Base-by-base conservation (phyloP, 352 stramenopile species). In the Phytopythium aichiense region DNA sequence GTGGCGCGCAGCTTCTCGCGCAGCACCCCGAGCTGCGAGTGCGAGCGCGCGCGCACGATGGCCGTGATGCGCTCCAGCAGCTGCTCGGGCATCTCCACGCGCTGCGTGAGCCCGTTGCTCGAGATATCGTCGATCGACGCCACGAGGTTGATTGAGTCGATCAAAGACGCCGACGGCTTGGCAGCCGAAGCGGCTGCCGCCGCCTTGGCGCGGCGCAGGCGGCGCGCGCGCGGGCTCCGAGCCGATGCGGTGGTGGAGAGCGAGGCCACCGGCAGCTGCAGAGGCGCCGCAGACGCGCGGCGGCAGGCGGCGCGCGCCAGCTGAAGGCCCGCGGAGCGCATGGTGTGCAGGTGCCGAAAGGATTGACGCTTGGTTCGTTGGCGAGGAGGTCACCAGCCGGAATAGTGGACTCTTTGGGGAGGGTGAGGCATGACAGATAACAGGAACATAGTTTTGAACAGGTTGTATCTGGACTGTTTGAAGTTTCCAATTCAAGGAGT, bases 11-110 rank as follows among this genome's bases (percentile, higher is more conserved):
- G 65, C 59, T 88, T 79, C 46, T 87, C 74, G 30, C 80, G 79
- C 50, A 95, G 66, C 30, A 76, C 76, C 57, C 83, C 72, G 18
- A 95, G 76, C 74, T 95, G 86, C 45, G 82, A 86, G 65, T 95
- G 84, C 66, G 86, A 92, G 56, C 86, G 84, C 12, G 71, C 58
- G 40, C 88, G 81, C 33, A 92, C 64, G 13, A 92, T 65, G 4
- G 69, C 67, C n/a, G 74, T 80, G 31, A 95, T 51, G 2, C 86
- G 86, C 0, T 70, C 42, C 46, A 92, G 66, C 64, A 95, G 61
- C 31, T 83, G 72, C 40, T 64, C 71, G 3, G 86, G 84, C 83
- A 95, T 92, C 57, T 91, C 76, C 45, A 91, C 73, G 60, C 81
- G 81, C 62, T 84, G 71, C 54, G 76, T 73, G 51, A 93, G 68